phyloP scores from a whole-genome alignment of 192 early-diverging fungal species.

The Kickxella alabastrina region DNA sequence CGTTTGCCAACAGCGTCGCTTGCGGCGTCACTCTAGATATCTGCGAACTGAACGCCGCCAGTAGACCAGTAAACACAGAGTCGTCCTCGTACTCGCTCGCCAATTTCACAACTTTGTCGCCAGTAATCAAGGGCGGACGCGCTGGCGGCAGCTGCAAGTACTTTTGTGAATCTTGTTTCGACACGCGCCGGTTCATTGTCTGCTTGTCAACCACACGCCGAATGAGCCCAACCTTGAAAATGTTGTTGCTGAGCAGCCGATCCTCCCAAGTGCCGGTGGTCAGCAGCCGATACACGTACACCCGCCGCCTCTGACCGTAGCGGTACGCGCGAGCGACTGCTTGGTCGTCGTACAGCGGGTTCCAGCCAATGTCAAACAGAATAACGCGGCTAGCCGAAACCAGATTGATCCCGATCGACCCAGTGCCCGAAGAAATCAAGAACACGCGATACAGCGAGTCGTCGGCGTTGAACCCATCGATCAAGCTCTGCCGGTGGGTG shows the following conservation, averaged over 20 bases:
- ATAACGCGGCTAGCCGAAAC: conserved; percentile 68
- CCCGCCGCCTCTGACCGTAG: conserved; percentile 65
- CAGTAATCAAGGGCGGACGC: background rate
- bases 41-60: conserved; percentile 1
- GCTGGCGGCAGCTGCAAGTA: conserved; percentile 53
- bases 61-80: conserved; percentile 14
- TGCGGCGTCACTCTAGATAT: conserved; percentile 23
- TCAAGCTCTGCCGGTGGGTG: conserved; percentile 52
- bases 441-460: conserved; percentile 42
- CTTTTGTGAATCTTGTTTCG: conserved; percentile 49
- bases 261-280: conserved; percentile 61
- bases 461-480: conserved; percentile 60
- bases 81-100: conserved; percentile 19
- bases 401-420: conserved; percentile 64
- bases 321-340: conserved; percentile 68
- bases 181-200: conserved; percentile 44
- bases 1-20: conserved; percentile 39
- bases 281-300: conserved; percentile 65
- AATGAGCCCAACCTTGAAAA: conserved; percentile 69
- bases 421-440: conserved; percentile 58
- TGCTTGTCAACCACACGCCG: conserved; percentile 64
- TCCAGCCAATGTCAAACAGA: conserved; percentile 75
- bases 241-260: conserved; percentile 59
- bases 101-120: background rate
- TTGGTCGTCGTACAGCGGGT: conserved; percentile 73